Base-by-base conservation (phyloP, 805 yeast genomes). In the Candida stauntonica region DNA sequence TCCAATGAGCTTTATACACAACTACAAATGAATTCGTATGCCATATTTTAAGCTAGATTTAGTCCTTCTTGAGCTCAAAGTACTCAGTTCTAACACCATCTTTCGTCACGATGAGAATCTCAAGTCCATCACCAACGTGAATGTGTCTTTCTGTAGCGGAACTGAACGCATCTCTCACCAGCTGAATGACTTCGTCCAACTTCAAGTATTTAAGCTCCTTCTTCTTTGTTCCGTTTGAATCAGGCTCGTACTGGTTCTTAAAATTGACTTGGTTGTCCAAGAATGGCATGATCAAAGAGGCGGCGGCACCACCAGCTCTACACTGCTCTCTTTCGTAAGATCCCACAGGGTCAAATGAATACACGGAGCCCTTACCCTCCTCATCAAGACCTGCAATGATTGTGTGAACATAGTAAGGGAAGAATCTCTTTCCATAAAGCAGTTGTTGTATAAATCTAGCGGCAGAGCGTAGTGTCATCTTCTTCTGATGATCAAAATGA, bases 61-160 rank as follows among this genome's bases (percentile, higher is more conserved):
- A 91, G 70, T 91, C 98, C 61, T 84, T 80, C 75, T 93, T 87
- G 61, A 93, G 72, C 42, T 94, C 94, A 60, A 67, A 83, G 63
- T 77, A 82, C 61, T 86, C 95, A 30, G 75, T 79, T 66, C 81
- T 75, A 34, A 87, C 86, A 36, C 99, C 99, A 17, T 88, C 96
- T 60, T 88, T 89, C 12, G 97, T 87, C 42, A 91, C 89, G 52
- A 93, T 85, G 48, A 84, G 68, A 34, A 93, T 81, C 63, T 93
- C 96, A 47, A 93, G 73, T 5, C 93, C 95, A 68, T 93, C 99
- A 69, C 99, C 99, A 37, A 93, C 98, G 52, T 89, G 94, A 52
- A 93, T 93, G 64, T 93, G 98, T 73, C 99, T 84, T 67, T 93
- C 99, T 15, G 98, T 91, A 16, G 96, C 99, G 7, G 96, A 87